Evolutionary conservation across 1,284 basidiomycete genomes (phyloP).

Genomic region (Sanghuangporus sanghuang): DNA sequence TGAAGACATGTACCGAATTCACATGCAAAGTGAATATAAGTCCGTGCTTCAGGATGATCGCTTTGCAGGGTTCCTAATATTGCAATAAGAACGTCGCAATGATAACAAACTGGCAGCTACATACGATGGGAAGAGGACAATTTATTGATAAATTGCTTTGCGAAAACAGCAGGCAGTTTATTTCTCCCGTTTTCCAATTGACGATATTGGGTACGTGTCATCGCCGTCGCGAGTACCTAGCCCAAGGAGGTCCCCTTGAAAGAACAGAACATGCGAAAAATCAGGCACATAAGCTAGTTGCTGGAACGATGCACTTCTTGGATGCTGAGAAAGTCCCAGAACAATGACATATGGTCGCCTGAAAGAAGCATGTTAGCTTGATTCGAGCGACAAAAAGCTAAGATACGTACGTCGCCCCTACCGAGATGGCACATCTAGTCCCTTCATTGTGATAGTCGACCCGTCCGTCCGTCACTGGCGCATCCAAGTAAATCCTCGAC

Average conservation of each 20-base stretch:
- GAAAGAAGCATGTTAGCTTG: neutral
- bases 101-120: neutral
- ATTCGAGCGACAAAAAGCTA: neutral
- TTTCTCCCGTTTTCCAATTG: neutral
- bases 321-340: neutral
- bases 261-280: neutral
- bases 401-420: neutral
- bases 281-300: neutral
- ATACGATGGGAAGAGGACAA: neutral
- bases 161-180: neutral
- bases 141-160: neutral
- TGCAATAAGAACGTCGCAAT: neutral
- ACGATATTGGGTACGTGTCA: slow-evolving; percentile 1
- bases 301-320: neutral
- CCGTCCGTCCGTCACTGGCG: slow-evolving; percentile 1
- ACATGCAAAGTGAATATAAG: neutral
- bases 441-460: neutral
- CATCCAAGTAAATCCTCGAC: neutral
- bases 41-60: neutral
- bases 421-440: slow-evolving; percentile 1
- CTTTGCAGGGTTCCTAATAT: neutral
- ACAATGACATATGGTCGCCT: neutral
- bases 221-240: slow-evolving; percentile 4
- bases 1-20: neutral
- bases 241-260: neutral